These are phyloP conservation scores for Anacardium occidentale DNA, from an alignment of 345 rosid species.

Conservation along the genomic window DNA sequence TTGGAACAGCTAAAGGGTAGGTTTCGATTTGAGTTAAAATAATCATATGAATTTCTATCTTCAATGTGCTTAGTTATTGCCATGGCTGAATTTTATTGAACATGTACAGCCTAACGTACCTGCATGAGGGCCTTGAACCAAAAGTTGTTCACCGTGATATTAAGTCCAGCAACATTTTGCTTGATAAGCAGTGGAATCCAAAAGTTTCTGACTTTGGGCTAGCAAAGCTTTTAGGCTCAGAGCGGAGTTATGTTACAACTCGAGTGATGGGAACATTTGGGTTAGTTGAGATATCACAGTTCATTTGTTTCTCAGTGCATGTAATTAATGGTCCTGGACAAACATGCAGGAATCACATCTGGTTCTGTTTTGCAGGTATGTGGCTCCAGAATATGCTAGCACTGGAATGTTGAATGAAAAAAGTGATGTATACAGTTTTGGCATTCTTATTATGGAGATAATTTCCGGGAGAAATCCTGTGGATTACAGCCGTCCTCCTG, in stretches of 20 bases:
- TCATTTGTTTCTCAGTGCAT: neutral
- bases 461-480: conserved; percentile 95
- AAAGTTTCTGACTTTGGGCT: conserved; percentile 90
- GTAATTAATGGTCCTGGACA: neutral
- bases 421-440: conserved; percentile 93
- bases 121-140: conserved; percentile 92
- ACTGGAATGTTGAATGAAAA: conserved; percentile 98
- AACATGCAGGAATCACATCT: neutral
- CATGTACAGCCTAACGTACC: conserved; percentile 55
- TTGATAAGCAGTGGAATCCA: conserved; percentile 81
- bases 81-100: conserved; percentile 12
- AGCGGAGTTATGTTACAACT: conserved; percentile 81
- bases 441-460: conserved; percentile 90
- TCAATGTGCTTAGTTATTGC: neutral
- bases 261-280: conserved; percentile 99
- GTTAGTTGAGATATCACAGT: conserved; percentile 32
- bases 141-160: conserved; percentile 90
- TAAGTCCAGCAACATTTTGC: conserved; percentile 89
- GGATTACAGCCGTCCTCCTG: conserved; percentile 79
- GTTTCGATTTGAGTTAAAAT: neutral
- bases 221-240: conserved; percentile 86
- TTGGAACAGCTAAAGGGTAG: conserved; percentile 86
- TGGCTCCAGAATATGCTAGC: conserved; percentile 97
- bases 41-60: conserved; percentile 14
- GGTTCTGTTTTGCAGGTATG: conserved; percentile 49